These are phyloP conservation scores for Nakazawaea ishiwadae DNA, from an alignment of 805 yeast genomes.

Conservation along the genomic window DNA sequence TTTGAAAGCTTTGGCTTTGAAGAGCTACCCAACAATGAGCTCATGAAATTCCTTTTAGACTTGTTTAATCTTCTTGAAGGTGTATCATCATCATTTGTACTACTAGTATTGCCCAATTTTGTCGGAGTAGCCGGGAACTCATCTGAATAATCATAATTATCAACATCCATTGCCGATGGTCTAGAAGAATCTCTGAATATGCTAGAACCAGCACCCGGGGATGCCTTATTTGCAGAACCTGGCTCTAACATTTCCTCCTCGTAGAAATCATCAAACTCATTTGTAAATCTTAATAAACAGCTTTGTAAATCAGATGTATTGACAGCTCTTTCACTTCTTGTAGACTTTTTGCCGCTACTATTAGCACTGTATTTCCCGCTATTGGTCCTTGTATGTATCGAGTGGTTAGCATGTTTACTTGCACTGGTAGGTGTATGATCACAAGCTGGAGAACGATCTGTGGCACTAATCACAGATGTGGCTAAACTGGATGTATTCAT, in stretches of 20 bases:
- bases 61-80: constrained; percentile 16
- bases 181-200: constrained; percentile 22
- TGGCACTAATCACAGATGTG: constrained; percentile 23
- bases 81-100: constrained; percentile 11
- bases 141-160: constrained; percentile 14
- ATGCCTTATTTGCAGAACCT: constrained; percentile 14
- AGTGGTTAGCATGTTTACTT: not conserved
- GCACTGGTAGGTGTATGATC: constrained; percentile 11
- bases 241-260: constrained; percentile 18
- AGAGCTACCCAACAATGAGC: not conserved
- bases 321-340: constrained; percentile 16
- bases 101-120: constrained; percentile 20
- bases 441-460: constrained; percentile 22
- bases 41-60: constrained; percentile 3
- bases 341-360: constrained; percentile 5
- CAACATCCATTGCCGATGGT: constrained; percentile 13
- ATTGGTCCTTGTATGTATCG: not conserved
- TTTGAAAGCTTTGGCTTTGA: not conserved
- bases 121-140: constrained; percentile 42
- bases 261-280: constrained; percentile 35
- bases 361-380: constrained; percentile 1
- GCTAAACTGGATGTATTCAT: constrained; percentile 22
- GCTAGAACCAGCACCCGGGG: constrained; percentile 14
- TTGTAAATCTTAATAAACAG: constrained; percentile 33
- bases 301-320: constrained; percentile 37